Conservation (phyloP, 208 protist genomes). For the Leptomonas pyrrhocoris region DNA sequence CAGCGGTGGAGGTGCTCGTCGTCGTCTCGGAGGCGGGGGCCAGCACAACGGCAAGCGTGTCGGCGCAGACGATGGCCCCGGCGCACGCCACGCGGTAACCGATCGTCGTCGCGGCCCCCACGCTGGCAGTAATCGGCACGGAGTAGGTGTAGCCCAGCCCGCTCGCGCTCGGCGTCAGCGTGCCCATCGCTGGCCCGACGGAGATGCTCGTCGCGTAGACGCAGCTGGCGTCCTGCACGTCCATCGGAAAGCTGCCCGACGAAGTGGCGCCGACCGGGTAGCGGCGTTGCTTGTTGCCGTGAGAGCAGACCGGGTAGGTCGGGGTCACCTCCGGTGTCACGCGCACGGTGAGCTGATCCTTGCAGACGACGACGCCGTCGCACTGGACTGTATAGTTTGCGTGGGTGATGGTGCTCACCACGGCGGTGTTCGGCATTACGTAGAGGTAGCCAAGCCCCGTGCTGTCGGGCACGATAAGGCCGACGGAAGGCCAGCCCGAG, state of each 20-base stretch:
- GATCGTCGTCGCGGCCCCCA: constrained; percentile 26
- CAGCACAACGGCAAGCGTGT: constrained; percentile 30
- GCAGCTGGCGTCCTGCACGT: constrained; percentile 33
- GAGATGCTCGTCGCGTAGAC: constrained; percentile 33
- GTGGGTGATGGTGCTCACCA: constrained; percentile 13
- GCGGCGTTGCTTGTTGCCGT: constrained; percentile 25
- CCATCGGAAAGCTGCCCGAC: constrained; percentile 36
- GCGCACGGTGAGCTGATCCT: constrained; percentile 20
- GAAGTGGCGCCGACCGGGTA: constrained; percentile 25
- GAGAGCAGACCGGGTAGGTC: constrained; percentile 18
- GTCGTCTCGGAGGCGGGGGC: constrained; percentile 13
- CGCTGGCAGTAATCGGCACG: constrained; percentile 10
- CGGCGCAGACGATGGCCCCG: constrained; percentile 41
- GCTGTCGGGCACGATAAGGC: constrained; percentile 25
- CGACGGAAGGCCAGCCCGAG: constrained; percentile 17
- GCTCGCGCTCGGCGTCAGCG: constrained; percentile 11
- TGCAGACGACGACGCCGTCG: constrained; percentile 36
- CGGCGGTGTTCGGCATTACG: constrained; percentile 17
- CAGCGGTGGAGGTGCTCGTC: constrained; percentile 13
- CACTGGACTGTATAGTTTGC: constrained; percentile 32
- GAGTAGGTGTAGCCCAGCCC: constrained; percentile 33
- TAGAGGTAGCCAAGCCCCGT: constrained; percentile 29
- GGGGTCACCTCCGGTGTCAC: constrained; percentile 1
- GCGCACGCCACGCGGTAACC: constrained; percentile 43
- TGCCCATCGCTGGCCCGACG: constrained; percentile 26